Percentiles rank a stretch among this genome's conserved stretches.
Evolutionary conservation across 768 basidiomycete species (phyloP).

Genomic region (Phanerochaete sordida): DNA sequence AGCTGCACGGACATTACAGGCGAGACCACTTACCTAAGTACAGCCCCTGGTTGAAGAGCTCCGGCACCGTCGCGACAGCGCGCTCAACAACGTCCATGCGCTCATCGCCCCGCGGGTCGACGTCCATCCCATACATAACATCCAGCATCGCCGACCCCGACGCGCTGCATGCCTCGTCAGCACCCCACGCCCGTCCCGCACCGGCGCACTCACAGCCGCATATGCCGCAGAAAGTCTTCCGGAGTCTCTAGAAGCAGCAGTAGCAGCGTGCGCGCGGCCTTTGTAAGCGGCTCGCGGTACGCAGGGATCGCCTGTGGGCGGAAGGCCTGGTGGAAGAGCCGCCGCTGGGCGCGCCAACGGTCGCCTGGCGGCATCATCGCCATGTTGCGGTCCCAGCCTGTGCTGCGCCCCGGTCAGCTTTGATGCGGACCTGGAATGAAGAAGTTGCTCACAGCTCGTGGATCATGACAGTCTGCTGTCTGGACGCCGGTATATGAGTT

Average conservation of each 20-base stretch:
- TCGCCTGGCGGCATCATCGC: slow-evolving; percentile 9
- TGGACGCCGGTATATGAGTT: neutral
- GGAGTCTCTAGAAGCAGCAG: neutral
- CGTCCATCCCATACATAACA: neutral
- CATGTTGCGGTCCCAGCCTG: slow-evolving; percentile 7
- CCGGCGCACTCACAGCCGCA: neutral
- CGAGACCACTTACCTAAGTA: neutral
- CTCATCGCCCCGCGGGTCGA: neutral
- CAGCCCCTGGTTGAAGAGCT: neutral
- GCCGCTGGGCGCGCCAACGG: slow-evolving; percentile 6
- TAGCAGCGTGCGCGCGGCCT: neutral
- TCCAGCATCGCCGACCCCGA: neutral
- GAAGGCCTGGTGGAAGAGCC: slow-evolving; percentile 11
- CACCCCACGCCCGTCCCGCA: neutral
- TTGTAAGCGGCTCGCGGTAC: neutral
- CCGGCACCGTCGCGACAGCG: neutral
- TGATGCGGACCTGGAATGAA: no score
- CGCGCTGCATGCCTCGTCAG: neutral
- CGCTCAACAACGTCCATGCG: neutral
- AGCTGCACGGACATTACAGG: neutral
- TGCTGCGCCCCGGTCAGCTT: no score
- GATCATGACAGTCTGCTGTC: neutral
- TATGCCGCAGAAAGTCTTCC: neutral
- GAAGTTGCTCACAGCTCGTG: neutral
- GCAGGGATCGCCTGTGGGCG: neutral